Evolutionary conservation across 441 rosid genomes (phyloP).

Genomic region (Jatropha multifida): DNA sequence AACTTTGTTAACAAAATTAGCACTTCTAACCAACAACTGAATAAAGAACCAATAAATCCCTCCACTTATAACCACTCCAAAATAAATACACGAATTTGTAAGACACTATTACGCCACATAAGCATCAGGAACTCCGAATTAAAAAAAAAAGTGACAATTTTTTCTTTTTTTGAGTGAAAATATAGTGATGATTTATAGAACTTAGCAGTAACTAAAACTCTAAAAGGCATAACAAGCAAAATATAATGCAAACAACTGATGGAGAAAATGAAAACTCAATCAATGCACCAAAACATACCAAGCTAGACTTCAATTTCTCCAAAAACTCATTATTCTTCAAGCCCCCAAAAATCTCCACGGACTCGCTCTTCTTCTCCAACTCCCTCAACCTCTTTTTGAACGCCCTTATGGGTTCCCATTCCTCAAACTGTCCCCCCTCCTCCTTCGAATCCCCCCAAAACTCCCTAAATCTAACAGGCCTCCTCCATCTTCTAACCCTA

Average conservation of each 20-base stretch:
- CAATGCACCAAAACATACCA: conserved; percentile 49
- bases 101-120: background rate
- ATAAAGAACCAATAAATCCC: background rate
- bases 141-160: background rate
- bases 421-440: conserved; percentile 45
- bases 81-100: background rate
- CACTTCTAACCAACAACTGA: background rate
- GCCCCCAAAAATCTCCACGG: conserved; percentile 60
- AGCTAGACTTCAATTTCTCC: conserved; percentile 80
- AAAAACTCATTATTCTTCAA: conserved; percentile 69
- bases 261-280: background rate
- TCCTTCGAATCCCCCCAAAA: conserved; percentile 43
- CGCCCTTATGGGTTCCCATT: conserved; percentile 79
- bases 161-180: no score
- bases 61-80: background rate
- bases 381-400: conserved; percentile 66
- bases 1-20: background rate
- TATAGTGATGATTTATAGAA: background rate
- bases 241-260: background rate
- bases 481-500: conserved; percentile 52
- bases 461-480: conserved; percentile 50
- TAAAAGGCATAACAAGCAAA: background rate
- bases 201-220: background rate
- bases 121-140: background rate
- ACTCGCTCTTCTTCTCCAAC: conserved; percentile 70